Conservation (phyloP, 2,329 filamentous ascomycete species). For the Zasmidium angulare region DNA sequence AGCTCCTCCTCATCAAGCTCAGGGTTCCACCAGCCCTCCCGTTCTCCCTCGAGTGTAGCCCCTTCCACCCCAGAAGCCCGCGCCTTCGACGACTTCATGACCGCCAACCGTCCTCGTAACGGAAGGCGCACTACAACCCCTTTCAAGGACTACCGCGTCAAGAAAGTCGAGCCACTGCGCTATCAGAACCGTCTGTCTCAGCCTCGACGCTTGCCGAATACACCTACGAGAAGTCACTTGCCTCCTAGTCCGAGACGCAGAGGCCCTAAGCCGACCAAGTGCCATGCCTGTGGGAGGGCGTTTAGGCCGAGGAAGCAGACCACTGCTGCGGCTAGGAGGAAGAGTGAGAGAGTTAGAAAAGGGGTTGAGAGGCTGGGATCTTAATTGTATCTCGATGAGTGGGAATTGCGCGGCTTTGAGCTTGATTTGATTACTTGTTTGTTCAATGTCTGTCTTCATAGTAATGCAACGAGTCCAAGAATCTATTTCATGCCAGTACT, state of each 20-base stretch:
- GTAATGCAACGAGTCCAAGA: no score
- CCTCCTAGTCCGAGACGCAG: constrained; percentile 14
- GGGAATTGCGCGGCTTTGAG: no score
- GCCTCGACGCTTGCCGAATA: constrained; percentile 17
- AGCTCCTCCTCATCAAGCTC: not conserved
- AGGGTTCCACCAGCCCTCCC: not conserved
- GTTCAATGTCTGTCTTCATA: no score
- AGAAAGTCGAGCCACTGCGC: constrained; percentile 16
- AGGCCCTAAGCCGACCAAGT: constrained; percentile 4
- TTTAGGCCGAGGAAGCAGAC: constrained; percentile 12
- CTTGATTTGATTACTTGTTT: no score
- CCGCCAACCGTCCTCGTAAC: not conserved
- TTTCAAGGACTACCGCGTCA: constrained; percentile 9
- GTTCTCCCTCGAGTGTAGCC: not conserved
- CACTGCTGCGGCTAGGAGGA: not conserved
- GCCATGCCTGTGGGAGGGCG: constrained; percentile 15
- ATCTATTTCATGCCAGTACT: no score
- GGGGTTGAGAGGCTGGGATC: not conserved
- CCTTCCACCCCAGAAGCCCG: not conserved
- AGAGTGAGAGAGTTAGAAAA: not conserved
- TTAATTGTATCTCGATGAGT: no score
- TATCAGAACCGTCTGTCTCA: constrained; percentile 16
- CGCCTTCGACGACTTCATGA: constrained; percentile 9
- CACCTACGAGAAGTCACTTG: constrained; percentile 19
- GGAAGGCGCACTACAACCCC: not conserved